Percentiles rank a stretch among this genome's conserved stretches.
Evolutionary conservation across 2,329 filamentous ascomycete genomes (phyloP).

Genomic region (Penicillium fuscoglaucum): DNA sequence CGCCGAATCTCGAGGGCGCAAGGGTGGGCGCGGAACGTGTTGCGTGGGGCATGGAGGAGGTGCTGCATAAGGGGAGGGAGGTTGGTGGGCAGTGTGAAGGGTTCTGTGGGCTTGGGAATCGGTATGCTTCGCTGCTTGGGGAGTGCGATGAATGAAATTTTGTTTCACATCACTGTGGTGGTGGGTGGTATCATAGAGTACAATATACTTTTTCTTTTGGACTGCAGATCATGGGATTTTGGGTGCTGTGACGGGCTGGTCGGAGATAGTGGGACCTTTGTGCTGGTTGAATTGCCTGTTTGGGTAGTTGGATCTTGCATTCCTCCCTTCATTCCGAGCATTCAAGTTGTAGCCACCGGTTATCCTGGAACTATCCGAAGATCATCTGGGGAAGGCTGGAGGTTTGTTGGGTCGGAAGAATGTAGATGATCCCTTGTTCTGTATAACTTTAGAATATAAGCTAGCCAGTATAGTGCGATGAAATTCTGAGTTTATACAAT

Average conservation of each 20-base stretch:
- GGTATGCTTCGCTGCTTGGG: conserved; percentile 36
- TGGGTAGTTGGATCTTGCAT: conserved; percentile 15
- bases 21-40: conserved; percentile 72
- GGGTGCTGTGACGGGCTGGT: background rate
- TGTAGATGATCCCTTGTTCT: conserved; percentile 27
- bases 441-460: conserved; percentile 14
- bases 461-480: background rate
- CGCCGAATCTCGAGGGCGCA: conserved; percentile 72
- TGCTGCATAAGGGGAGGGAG: conserved; percentile 42
- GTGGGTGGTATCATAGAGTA: background rate
- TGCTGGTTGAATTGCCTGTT: background rate
- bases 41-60: conserved; percentile 67
- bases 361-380: background rate
- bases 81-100: conserved; percentile 34
- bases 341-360: conserved; percentile 6
- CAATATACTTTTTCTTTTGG: background rate
- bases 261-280: background rate
- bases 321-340: conserved; percentile 27
- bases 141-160: conserved; percentile 12
- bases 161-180: background rate
- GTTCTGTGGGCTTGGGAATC: conserved; percentile 44
- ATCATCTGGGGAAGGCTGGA: conserved; percentile 1
- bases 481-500: background rate
- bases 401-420: conserved; percentile 13
- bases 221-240: background rate